Evolutionary conservation across 495 filamentous ascomycete genomes (phyloP).

Genomic region (Chaetomium fimeti): DNA sequence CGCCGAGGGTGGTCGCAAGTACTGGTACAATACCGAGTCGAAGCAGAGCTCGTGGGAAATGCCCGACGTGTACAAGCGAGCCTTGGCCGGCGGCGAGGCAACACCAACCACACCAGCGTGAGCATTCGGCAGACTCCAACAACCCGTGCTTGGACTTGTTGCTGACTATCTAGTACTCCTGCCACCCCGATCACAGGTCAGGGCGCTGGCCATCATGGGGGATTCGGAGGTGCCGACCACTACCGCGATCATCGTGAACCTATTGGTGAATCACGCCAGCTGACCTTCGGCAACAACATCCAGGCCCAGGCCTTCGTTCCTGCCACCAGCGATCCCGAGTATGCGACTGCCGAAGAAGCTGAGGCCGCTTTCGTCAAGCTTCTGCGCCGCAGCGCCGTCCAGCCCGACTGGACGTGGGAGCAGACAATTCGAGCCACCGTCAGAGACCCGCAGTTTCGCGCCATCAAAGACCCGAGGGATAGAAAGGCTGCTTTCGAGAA

Average conservation of each 20-base stretch:
- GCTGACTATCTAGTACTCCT: slow-evolving; percentile 42
- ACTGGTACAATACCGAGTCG: slow-evolving; percentile 90
- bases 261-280: slow-evolving; percentile 62
- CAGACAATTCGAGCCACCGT: slow-evolving; percentile 85
- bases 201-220: slow-evolving; percentile 27
- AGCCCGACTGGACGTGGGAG: slow-evolving; percentile 91
- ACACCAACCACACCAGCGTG: slow-evolving; percentile 61
- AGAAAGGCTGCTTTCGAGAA: slow-evolving; percentile 93
- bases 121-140: slow-evolving; percentile 38
- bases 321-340: slow-evolving; percentile 75
- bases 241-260: slow-evolving; percentile 46
- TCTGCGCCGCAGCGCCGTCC: slow-evolving; percentile 77
- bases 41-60: slow-evolving; percentile 95
- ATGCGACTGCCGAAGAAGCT: slow-evolving; percentile 81
- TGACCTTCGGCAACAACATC: slow-evolving; percentile 64
- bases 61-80: slow-evolving; percentile 79
- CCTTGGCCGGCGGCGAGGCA: slow-evolving; percentile 50
- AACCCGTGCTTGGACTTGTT: neutral
- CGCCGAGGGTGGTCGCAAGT: slow-evolving; percentile 79
- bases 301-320: slow-evolving; percentile 62
- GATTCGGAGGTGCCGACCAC: slow-evolving; percentile 29
- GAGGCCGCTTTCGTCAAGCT: slow-evolving; percentile 93
- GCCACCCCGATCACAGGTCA: slow-evolving; percentile 52
- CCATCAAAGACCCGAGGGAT: slow-evolving; percentile 90
- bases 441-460: slow-evolving; percentile 90